Evolutionary conservation across 2,329 filamentous ascomycete genomes (phyloP).

Genomic region (Paramyrothecium sp.): DNA sequence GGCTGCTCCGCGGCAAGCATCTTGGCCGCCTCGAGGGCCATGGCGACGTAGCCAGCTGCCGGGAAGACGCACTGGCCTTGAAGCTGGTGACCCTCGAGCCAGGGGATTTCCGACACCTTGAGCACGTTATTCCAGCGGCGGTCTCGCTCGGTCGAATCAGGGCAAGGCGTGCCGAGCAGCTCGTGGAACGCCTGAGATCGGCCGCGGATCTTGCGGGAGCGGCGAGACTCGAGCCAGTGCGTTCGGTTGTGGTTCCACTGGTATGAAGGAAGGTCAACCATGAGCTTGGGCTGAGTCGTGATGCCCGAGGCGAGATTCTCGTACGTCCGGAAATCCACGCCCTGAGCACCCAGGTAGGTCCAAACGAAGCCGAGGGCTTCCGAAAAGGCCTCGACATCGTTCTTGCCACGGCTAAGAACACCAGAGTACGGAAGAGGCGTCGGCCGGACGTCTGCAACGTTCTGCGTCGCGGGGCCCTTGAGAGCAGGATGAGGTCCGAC

Average conservation of each 20-base stretch:
- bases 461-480: constrained; percentile 44
- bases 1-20: constrained; percentile 3
- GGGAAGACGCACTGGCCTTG: constrained; percentile 37
- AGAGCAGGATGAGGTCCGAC: constrained; percentile 47
- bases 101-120: constrained; percentile 23
- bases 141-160: constrained; percentile 5
- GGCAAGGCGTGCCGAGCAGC: constrained; percentile 28
- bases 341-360: constrained; percentile 3
- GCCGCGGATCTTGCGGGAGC: constrained; percentile 19
- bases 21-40: constrained; percentile 29
- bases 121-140: constrained; percentile 22
- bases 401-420: constrained; percentile 10
- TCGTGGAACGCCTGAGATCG: constrained; percentile 30
- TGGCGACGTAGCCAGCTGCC: constrained; percentile 31
- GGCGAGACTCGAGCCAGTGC: constrained; percentile 30
- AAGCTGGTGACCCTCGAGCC: constrained; percentile 36
- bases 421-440: constrained; percentile 9
- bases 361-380: constrained; percentile 15
- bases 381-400: constrained; percentile 13
- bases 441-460: constrained; percentile 12
- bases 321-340: constrained; percentile 4
- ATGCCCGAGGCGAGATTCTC: background rate
- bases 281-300: background rate
- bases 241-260: constrained; percentile 33
- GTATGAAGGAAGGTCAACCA: constrained; percentile 32